Conservation (phyloP, 257 asterid species). For the Lycium ferocissimum region DNA sequence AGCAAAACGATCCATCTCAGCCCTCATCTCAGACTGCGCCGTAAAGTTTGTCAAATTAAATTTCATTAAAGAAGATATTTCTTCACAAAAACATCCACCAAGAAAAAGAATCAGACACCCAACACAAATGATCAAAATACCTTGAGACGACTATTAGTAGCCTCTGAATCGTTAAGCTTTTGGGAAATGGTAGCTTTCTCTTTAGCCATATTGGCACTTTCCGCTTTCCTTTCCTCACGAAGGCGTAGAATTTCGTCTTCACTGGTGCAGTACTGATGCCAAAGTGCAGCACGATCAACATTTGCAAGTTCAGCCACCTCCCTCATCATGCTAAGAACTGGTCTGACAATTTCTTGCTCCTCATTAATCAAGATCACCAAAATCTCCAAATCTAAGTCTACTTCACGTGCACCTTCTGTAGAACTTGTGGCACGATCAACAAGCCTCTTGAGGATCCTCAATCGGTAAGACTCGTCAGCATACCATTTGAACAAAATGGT, state of each 20-base stretch:
- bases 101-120: neutral
- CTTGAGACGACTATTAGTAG: constrained; percentile 78
- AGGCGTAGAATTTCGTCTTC: constrained; percentile 79
- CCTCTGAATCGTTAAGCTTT: constrained; percentile 79
- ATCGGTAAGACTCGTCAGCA: constrained; percentile 82
- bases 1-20: constrained; percentile 84
- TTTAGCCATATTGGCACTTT: constrained; percentile 60
- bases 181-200: constrained; percentile 80
- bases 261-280: constrained; percentile 90
- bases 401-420: constrained; percentile 63
- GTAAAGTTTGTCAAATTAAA: neutral
- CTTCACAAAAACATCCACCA: neutral
- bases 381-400: constrained; percentile 81
- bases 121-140: constrained; percentile 45
- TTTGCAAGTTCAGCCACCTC: constrained; percentile 93
- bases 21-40: constrained; percentile 77
- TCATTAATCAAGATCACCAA: constrained; percentile 68
- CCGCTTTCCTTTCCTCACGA: constrained; percentile 82
- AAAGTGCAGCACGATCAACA: constrained; percentile 94
- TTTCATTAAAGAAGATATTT: neutral
- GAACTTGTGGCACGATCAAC: constrained; percentile 79
- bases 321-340: constrained; percentile 85
- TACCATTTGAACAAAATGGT: constrained; percentile 76
- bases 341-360: constrained; percentile 78
- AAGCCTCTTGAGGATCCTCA: constrained; percentile 85